A percentile compares a stretch with the other conserved stretches of the same genome.
Conservation (phyloP, 2,329 filamentous ascomycete species). For the Stenocarpella maydis region DNA sequence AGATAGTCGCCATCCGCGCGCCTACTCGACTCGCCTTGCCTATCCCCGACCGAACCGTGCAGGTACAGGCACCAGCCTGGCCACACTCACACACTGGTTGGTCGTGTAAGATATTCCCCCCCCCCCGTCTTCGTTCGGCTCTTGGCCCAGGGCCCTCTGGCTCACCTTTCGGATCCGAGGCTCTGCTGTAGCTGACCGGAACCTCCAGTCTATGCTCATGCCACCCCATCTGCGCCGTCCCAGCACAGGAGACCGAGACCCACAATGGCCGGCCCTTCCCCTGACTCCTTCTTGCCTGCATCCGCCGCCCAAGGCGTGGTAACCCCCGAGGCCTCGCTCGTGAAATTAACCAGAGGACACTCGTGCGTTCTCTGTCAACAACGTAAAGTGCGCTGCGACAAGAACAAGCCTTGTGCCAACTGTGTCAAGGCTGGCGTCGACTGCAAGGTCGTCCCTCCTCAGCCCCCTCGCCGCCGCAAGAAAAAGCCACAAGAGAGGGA, state of each 20-base stretch:
- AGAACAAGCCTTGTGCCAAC: conserved; percentile 74
- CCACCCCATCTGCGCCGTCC: conserved; percentile 18
- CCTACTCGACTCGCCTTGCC: conserved; percentile 29
- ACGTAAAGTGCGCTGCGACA: conserved; percentile 78
- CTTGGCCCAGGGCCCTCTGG: conserved; percentile 23
- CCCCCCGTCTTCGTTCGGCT: conserved; percentile 1
- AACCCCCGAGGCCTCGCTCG: conserved; percentile 49
- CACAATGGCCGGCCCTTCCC: conserved; percentile 34
- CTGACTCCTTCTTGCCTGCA: conserved; percentile 39
- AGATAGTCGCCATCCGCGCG: conserved; percentile 28
- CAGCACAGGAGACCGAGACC: conserved; percentile 15
- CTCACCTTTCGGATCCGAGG: conserved; percentile 36
- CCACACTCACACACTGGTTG: conserved; percentile 9
- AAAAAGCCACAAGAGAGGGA: conserved; percentile 75
- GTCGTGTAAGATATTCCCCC: conserved; percentile 20
- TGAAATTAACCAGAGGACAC: conserved; percentile 65
- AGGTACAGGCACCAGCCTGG: conserved; percentile 20
- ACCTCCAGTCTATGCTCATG: conserved; percentile 15
- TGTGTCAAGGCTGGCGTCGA: conserved; percentile 70
- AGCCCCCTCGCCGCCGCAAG: conserved; percentile 66
- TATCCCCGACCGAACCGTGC: conserved; percentile 17
- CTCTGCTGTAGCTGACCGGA: conserved; percentile 29
- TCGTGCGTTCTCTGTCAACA: conserved; percentile 79
- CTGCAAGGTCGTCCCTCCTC: conserved; percentile 66
- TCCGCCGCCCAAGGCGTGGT: conserved; percentile 36